A percentile compares a stretch with the other conserved stretches of the same genome.
These are phyloP conservation scores for Pythium inflatum DNA, from an alignment of 352 stramenopile species.

Conservation along the genomic window DNA sequence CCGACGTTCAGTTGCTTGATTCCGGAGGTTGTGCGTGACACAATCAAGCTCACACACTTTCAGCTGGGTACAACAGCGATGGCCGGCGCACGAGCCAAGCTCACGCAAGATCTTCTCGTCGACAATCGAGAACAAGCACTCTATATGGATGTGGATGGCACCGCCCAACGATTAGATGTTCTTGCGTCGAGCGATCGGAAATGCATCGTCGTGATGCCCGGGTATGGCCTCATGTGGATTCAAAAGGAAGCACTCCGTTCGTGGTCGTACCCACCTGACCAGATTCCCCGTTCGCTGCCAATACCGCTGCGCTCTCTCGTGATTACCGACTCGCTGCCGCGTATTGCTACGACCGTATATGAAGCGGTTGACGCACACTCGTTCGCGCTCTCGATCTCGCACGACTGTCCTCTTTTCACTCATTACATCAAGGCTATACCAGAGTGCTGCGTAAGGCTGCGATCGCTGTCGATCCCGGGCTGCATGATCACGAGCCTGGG, in stretches of 20 bases:
- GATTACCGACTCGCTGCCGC: background rate
- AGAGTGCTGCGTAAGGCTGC: no score
- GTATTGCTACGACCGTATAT: no score
- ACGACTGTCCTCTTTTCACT: background rate
- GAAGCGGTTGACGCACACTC: no score
- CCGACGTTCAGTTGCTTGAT: slow-evolving; percentile 4
- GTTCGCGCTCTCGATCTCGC: background rate
- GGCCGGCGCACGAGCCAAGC: background rate
- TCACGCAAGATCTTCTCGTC: background rate
- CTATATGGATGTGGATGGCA: background rate
- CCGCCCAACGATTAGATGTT: background rate
- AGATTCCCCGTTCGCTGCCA: background rate
- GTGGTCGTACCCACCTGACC: background rate
- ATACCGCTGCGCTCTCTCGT: background rate
- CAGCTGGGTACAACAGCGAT: background rate
- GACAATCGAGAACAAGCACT: background rate
- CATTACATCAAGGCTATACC: background rate
- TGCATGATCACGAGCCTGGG: background rate
- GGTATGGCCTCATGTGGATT: background rate
- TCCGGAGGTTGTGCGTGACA: background rate
- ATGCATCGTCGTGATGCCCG: background rate
- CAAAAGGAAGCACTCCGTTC: background rate
- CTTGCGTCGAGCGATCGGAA: background rate
- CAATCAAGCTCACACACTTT: background rate
- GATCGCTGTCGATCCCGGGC: no score